Evolutionary conservation across 495 filamentous ascomycete genomes (phyloP).

Genomic region (Trichoderma gamsii): DNA sequence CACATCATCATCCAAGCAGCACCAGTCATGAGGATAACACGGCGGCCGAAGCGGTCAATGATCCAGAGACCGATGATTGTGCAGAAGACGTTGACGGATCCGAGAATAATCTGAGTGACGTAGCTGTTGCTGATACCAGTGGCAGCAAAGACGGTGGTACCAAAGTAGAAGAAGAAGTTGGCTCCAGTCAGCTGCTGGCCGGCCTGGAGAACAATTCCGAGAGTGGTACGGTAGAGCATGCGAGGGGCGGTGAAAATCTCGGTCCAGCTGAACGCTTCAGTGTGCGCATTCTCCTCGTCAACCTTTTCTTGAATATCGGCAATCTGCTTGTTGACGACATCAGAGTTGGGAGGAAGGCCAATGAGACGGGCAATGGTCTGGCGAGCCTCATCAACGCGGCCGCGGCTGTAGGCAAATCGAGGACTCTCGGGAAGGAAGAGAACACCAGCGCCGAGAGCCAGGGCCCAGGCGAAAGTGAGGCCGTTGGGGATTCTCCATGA

Average conservation of each 20-base stretch:
- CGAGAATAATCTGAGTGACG: slow-evolving; percentile 62
- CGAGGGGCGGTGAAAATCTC: slow-evolving; percentile 65
- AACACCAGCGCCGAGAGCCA: slow-evolving; percentile 64
- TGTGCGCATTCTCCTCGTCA: slow-evolving; percentile 51
- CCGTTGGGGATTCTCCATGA: slow-evolving; percentile 81
- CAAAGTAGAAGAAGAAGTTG: slow-evolving; percentile 54
- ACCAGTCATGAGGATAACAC: slow-evolving; percentile 60
- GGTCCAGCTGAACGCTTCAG: slow-evolving; percentile 53
- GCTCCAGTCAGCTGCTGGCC: slow-evolving; percentile 60
- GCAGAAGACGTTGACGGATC: slow-evolving; percentile 61
- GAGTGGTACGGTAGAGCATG: slow-evolving; percentile 65
- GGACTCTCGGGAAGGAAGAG: slow-evolving; percentile 69
- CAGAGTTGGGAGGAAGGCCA: slow-evolving; percentile 59
- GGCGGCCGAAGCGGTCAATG: slow-evolving; percentile 63
- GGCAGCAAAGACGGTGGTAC: slow-evolving; percentile 54
- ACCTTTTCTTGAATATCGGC: slow-evolving; percentile 66
- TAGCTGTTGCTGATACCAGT: slow-evolving; percentile 59
- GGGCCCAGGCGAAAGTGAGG: slow-evolving; percentile 68
- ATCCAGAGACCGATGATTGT: slow-evolving; percentile 63
- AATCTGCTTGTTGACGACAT: slow-evolving; percentile 62
- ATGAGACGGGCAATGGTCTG: slow-evolving; percentile 64
- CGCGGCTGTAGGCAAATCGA: slow-evolving; percentile 59
- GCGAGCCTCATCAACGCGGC: slow-evolving; percentile 59
- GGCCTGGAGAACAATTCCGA: slow-evolving; percentile 66
- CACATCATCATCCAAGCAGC: slow-evolving; percentile 61